Evolutionary conservation across 768 basidiomycete genomes (phyloP).

Genomic region (Tulasnella sp.): DNA sequence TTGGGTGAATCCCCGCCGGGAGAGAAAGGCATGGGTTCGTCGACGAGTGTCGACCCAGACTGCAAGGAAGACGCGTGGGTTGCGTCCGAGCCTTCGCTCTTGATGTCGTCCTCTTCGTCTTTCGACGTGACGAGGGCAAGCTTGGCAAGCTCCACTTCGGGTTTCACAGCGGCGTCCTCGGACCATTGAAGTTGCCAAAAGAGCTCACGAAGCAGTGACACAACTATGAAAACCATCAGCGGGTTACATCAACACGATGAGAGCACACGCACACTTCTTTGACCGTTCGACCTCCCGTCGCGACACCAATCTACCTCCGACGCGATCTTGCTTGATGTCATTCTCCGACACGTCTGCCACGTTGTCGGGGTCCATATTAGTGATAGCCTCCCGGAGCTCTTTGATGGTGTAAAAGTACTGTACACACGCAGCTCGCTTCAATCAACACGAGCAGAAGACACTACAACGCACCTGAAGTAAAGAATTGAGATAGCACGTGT

Average conservation of each 20-base stretch:
- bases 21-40: conserved; percentile 40
- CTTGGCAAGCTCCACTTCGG: conserved; percentile 77
- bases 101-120: conserved; percentile 81
- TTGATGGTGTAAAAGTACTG: conserved; percentile 96
- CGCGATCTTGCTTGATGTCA: conserved; percentile 69
- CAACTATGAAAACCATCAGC: conserved; percentile 39
- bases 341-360: conserved; percentile 44
- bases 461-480: conserved; percentile 44
- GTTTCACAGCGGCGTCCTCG: conserved; percentile 57
- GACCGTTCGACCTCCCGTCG: conserved; percentile 70
- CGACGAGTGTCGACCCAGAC: conserved; percentile 68
- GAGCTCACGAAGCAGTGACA: conserved; percentile 62
- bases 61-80: conserved; percentile 26
- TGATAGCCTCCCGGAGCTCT: conserved; percentile 66
- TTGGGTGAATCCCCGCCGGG: too few relatives aligned
- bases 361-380: conserved; percentile 33
- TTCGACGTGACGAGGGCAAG: conserved; percentile 81
- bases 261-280: conserved; percentile 53
- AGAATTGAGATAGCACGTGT: conserved; percentile 80
- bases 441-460: neutral
- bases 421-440: neutral
- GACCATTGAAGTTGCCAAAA: conserved; percentile 65
- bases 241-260: neutral
- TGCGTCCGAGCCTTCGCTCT: conserved; percentile 12
- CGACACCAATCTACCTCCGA: conserved; percentile 76